Conservation (phyloP, 495 filamentous ascomycete genomes). For the Aspergillus wentii region DNA sequence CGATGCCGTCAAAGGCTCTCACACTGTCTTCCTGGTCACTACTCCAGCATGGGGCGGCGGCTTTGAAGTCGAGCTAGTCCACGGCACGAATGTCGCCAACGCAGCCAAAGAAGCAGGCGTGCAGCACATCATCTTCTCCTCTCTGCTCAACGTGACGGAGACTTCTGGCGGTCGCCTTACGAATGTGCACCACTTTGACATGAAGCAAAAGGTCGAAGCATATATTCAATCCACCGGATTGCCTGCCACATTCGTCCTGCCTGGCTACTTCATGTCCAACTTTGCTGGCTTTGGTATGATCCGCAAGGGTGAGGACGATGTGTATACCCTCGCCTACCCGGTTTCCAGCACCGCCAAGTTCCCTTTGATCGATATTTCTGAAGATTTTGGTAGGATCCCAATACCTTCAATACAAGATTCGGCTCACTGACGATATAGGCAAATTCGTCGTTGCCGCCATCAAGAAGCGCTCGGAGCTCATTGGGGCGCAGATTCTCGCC, state of each 20-base stretch:
- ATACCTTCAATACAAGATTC: neutral
- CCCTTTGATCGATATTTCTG: conserved; percentile 46
- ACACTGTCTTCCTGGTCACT: conserved; percentile 11
- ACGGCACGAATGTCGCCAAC: conserved; percentile 54
- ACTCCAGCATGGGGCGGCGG: neutral
- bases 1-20: conserved; percentile 21
- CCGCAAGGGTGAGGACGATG: conserved; percentile 14
- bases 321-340: conserved; percentile 7
- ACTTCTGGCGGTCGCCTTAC: conserved; percentile 23
- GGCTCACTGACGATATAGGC: conserved; percentile 7
- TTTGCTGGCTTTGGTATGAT: conserved; percentile 10
- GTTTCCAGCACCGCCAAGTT: conserved; percentile 26
- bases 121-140: conserved; percentile 28
- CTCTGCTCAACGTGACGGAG: conserved; percentile 24
- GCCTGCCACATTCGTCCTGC: conserved; percentile 50
- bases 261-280: conserved; percentile 59
- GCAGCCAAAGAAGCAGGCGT: conserved; percentile 23
- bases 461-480: conserved; percentile 7
- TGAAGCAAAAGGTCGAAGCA: conserved; percentile 53
- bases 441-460: conserved; percentile 53
- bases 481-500: conserved; percentile 24
- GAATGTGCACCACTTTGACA: conserved; percentile 59
- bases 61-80: conserved; percentile 37
- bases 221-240: conserved; percentile 49
- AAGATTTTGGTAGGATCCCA: conserved; percentile 41